Evolutionary conservation across 2,329 filamentous ascomycete species (phyloP), one percentile per base, ranked within the genome.

Genomic region (Verticillium alfalfae): DNA sequence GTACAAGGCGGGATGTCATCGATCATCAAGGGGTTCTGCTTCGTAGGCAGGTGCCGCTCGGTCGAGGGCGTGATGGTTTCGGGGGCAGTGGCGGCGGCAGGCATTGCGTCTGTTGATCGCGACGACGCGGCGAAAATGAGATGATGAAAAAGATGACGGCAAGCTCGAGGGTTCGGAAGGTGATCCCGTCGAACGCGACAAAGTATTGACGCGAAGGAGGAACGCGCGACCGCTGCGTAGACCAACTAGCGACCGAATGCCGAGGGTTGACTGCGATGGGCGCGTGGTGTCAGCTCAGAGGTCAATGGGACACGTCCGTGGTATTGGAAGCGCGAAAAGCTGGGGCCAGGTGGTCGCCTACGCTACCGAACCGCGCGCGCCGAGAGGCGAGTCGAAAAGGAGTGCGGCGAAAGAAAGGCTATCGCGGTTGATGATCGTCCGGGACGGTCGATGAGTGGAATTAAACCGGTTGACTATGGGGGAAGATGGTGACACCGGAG

Each of bases 11-110:
- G 88, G 60, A 88, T 79, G 67, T 85, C 81, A 63, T 87, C 84
- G 34, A 84, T 80, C 74, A 92, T 83, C 65, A 90, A 80, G 66
- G 85, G 87, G 73, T 92, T 92, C 71, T 82, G 81, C 76, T 80
- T 80, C 68, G 78, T 76, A 38, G 89, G 89, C 66, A 92, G 78
- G 37, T 72, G 75, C 73, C 85, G 71, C 61, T 68, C 67, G 58
- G 64, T 71, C 18, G 71, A 68, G 56, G 70, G 66, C 45, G 72
- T 72, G 77, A 81, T 81, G 62, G 72, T 69, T 22, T 49, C 45
- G 45, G 45, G n/a, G 45, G 45, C 18, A 63, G 64, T 66, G 56
- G 45, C 45, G 45, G 45, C 18, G 64, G 64, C 66, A 58, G 64
- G 63, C 64, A 65, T 66, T 9, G 45, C 45, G 18, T n/a, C 45